Conservation (phyloP, 805 yeast genomes). For the Alloascoidea africana region DNA sequence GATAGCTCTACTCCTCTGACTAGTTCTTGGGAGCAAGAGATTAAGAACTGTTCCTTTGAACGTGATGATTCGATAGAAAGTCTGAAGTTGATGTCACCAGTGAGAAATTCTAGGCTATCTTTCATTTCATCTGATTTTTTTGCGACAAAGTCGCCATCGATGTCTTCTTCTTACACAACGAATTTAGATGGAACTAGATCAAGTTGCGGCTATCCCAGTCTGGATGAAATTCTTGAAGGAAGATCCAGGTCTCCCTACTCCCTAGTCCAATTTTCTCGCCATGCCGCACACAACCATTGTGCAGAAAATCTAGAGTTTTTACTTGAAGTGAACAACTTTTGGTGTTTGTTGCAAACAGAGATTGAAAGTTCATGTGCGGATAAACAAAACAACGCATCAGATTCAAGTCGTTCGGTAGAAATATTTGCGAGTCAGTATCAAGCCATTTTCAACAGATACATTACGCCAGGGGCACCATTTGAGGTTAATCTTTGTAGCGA, state of each 20-base stretch:
- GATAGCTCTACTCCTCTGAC: too few species aligned
- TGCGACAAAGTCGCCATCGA: too few species aligned
- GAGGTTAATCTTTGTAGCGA: background rate
- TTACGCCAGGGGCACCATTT: background rate
- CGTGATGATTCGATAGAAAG: too few species aligned
- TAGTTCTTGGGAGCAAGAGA: too few species aligned
- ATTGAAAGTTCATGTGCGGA: background rate
- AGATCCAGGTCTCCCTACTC: background rate
- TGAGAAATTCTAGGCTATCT: too few species aligned
- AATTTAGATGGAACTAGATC: too few species aligned
- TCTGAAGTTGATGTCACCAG: too few species aligned
- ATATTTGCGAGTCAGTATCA: background rate
- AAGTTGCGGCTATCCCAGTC: too few species aligned
- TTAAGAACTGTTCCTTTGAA: too few species aligned
- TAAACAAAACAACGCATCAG: background rate
- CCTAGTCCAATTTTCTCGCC: background rate
- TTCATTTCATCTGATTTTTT: too few species aligned
- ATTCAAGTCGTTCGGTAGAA: too few species aligned
- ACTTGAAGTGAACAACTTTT: background rate
- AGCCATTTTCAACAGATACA: background rate
- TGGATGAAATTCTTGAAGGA: background rate
- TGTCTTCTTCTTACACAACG: too few species aligned
- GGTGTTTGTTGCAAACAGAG: background rate
- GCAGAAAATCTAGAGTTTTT: background rate
- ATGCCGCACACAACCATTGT: constrained; percentile 1